Evolutionary conservation across 192 early-diverging fungal species (phyloP).

Genomic region (Backusella macrospora): DNA sequence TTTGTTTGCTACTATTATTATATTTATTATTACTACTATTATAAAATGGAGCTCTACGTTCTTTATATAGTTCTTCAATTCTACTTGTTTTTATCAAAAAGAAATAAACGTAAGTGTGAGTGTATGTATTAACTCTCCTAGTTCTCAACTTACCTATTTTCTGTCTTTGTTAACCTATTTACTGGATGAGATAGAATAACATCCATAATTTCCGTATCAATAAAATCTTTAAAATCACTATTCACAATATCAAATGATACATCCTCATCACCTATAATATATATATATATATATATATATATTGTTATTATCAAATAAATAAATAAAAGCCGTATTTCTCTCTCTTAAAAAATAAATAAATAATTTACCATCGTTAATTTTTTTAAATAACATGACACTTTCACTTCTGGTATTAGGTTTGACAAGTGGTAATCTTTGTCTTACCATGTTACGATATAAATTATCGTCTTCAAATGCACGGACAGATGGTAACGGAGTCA

Average conservation of each 20-base stretch:
- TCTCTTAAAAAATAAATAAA: too few relatives aligned
- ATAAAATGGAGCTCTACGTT: not conserved
- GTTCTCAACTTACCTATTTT: not conserved
- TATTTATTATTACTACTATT: not conserved
- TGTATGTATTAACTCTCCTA: not conserved
- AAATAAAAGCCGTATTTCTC: not conserved
- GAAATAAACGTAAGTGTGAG: not conserved
- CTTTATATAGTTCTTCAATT: not conserved
- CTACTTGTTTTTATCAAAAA: not conserved
- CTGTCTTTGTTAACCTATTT: not conserved
- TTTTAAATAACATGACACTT: conserved; percentile 30
- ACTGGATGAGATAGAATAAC: conserved; percentile 18
- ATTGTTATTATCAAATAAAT: not conserved
- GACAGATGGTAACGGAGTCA: conserved; percentile 21
- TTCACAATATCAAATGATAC: conserved; percentile 27
- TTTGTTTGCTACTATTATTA: not conserved
- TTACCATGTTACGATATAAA: conserved; percentile 6
- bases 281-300: not conserved
- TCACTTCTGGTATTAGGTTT: conserved; percentile 21
- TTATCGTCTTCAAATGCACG: not conserved
- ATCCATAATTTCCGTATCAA: conserved; percentile 16
- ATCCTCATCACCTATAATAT: conserved; percentile 19
- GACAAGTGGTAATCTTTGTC: not conserved
- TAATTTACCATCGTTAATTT: conserved; percentile 26
- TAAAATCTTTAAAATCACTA: conserved; percentile 22